Conservation (phyloP, 202 grass and related monocot species). For the Tripidium arundinaceum region DNA sequence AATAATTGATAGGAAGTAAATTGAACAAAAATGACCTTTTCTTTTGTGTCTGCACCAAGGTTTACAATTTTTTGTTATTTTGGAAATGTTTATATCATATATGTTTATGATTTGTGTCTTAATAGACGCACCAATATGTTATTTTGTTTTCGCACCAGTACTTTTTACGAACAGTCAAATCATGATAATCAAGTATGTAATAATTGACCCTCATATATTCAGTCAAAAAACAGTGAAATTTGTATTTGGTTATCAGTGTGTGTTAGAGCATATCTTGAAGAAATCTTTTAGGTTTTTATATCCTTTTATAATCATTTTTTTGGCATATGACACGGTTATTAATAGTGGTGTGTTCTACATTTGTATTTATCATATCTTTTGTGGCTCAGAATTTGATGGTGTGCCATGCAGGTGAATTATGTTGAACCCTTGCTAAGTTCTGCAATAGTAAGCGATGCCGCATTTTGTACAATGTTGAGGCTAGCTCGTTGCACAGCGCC, state of each 20-base stretch:
- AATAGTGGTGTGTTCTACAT: background rate
- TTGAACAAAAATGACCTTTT: background rate
- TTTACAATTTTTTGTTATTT: background rate
- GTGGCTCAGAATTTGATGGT: constrained; percentile 21
- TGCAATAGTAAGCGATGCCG: constrained; percentile 79
- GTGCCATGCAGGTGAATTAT: constrained; percentile 64
- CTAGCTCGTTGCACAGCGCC: constrained; percentile 84
- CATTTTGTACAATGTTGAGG: constrained; percentile 77
- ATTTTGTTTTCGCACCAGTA: background rate
- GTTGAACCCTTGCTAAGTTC: constrained; percentile 76
- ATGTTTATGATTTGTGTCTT: background rate
- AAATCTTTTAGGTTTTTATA: background rate
- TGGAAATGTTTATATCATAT: background rate
- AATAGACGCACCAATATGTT: background rate
- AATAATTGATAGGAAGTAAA: background rate
- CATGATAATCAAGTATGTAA: background rate
- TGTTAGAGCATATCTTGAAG: background rate
- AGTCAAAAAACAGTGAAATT: constrained; percentile 7
- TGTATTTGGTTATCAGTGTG: constrained; percentile 6
- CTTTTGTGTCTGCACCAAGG: background rate
- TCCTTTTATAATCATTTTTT: background rate
- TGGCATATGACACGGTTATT: background rate
- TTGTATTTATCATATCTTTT: constrained; percentile 15
- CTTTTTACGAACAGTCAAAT: background rate
- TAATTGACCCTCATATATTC: constrained; percentile 5